Base-by-base conservation (phyloP, 305 asterid genomes). In the Salvia sclarea region DNA sequence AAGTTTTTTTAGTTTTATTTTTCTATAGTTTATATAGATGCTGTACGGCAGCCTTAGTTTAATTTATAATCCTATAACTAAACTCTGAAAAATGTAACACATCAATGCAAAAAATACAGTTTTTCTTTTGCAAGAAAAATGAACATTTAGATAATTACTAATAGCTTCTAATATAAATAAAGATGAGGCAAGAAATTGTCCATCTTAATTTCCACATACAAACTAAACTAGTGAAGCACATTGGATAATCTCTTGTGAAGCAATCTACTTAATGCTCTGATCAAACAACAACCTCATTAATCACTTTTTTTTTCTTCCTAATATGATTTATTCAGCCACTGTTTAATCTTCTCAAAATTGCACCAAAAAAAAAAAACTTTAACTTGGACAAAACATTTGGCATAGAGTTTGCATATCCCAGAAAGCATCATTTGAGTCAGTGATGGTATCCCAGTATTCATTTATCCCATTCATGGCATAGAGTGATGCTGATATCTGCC, bases 401-500 rank as follows among this genome's bases (percentile, higher is more conserved):
- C 74, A 82, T 0, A 86, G 76, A 78, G 82, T 76, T 14, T 89
- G 86, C 18, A 86, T 68, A 73, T 90, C 96, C 95, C 95, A 90
- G 14, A 86, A 79, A 72, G 79, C 72, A 76, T 88, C 92, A 77
- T 24, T 61, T 14, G 64, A 75, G 60, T 81, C 93, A 71, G 68
- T 76, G 63, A 78, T 56, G 69, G 79, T 86, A 0, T 88, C 91
- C 92, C 89, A 86, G 49, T 82, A 88, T 24, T 90, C 94, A 64
- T 38, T 78, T 41, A 86, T 69, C 6, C 92, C 94, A 75, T 88
- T 86, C 90, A 82, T 76, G 52, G 92, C 95, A 68, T 79, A 82
- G 0, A 84, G 80, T 17, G 95, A 85, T 43, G 95, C 89, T 14
- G 95, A 86, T 68, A 88, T 86, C 82, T 86, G 92, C 48, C 86